These are phyloP conservation scores for Annulohypoxylon truncatum DNA, from an alignment of 2,329 filamentous ascomycete genomes.

Conservation along the genomic window DNA sequence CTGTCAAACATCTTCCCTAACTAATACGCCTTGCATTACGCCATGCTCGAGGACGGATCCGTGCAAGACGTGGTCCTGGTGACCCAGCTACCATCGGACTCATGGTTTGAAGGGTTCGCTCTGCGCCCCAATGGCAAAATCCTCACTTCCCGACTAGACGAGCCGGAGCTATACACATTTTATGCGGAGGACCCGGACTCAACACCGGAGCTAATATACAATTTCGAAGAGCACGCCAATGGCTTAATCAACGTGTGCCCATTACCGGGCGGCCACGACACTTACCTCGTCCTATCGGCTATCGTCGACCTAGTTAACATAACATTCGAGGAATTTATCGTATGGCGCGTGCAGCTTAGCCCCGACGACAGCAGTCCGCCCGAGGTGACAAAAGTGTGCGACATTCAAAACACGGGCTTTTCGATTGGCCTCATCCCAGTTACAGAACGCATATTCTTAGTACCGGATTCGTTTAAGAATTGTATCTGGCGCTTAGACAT, in stretches of 20 bases:
- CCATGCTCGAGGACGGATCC: slow-evolving; percentile 44
- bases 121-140: slow-evolving; percentile 49
- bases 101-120: slow-evolving; percentile 49
- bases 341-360: slow-evolving; percentile 46
- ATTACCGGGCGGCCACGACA: slow-evolving; percentile 44
- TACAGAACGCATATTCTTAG: slow-evolving; percentile 44
- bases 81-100: slow-evolving; percentile 49
- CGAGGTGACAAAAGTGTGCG: slow-evolving; percentile 40
- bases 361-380: slow-evolving; percentile 48
- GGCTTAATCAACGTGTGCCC: slow-evolving; percentile 45
- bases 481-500: slow-evolving; percentile 48
- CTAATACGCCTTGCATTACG: slow-evolving; percentile 3
- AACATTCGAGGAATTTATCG: slow-evolving; percentile 41
- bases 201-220: slow-evolving; percentile 44
- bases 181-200: slow-evolving; percentile 45
- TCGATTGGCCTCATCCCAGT: slow-evolving; percentile 41
- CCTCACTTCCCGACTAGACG: slow-evolving; percentile 47
- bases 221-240: slow-evolving; percentile 43
- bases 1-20: neutral
- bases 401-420: slow-evolving; percentile 40
- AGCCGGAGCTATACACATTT: slow-evolving; percentile 49
- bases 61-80: slow-evolving; percentile 46
- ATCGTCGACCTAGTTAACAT: slow-evolving; percentile 48
- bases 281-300: slow-evolving; percentile 46
- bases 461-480: slow-evolving; percentile 43